Evolutionary conservation across 1,139 yeast species (phyloP), one percentile per base, ranked within the genome.

Genomic region (Hansenula lynferdii): DNA sequence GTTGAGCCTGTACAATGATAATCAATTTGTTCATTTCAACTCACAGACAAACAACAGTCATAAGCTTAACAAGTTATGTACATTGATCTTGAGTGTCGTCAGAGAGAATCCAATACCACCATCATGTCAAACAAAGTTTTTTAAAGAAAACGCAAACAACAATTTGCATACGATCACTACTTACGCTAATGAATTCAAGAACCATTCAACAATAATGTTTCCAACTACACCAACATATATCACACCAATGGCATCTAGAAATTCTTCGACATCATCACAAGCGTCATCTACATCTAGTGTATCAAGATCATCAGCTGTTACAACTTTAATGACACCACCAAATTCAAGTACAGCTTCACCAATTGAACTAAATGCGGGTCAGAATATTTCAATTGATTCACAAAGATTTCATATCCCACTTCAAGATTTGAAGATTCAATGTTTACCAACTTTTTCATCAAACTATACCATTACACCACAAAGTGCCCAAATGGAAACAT

Each of bases 341-440:
- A 45, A 46, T 17, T 50, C 55, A 15, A 42, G 53, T n/a, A 34
- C 46, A 11, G 51, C 55, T 2, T 51, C 56, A 15, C 57, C 57
- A n/a, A 41, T 51, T 23, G 47, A 50, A 23, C 12, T 18, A n/a
- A 31, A 14, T 33, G 19, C 25, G 25, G 29, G 23, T 26, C 25
- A 30, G 9, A 29, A 20, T 20, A 29, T n/a, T 29, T 20, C 31
- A 29, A 20, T 29, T 29, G 19, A 34, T n/a, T 29, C 24, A 12
- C 35, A 34, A 21, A 21, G 9, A 28, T 10, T 14, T 8, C 8
- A 8, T 20, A 10, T n/a, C n/a, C 20, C 28, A 4, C 14, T 20
- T 12, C 29, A 29, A 15, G 27, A 35, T 19, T 16, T 35, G 7
- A 31, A 23, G 12, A 25, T 36, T 8, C 27, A 26, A 19, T 36